Conservation (phyloP, 2,329 filamentous ascomycete species). For the Penicillium sp. region DNA sequence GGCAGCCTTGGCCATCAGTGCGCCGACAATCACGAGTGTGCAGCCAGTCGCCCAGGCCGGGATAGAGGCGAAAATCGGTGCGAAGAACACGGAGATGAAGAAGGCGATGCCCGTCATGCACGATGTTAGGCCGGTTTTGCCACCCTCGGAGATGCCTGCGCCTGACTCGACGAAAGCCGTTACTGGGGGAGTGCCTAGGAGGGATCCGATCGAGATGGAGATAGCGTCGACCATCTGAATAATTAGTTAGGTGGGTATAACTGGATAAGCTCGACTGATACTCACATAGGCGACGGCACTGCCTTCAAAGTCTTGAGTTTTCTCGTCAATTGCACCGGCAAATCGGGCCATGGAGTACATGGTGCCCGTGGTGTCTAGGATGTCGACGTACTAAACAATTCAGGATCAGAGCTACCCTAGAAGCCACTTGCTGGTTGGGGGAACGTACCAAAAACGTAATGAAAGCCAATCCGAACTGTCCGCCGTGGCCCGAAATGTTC, state of each 20-base stretch:
- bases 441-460: conserved; percentile 68
- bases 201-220: conserved; percentile 73
- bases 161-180: conserved; percentile 89
- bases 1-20: conserved; percentile 77
- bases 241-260: background rate
- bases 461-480: conserved; percentile 77
- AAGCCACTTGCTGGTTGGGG: background rate
- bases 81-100: conserved; percentile 84
- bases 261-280: conserved; percentile 38
- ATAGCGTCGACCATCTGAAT: conserved; percentile 69
- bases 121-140: conserved; percentile 78
- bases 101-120: conserved; percentile 78
- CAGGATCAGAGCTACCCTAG: background rate
- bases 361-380: conserved; percentile 81
- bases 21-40: conserved; percentile 83
- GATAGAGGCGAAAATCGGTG: conserved; percentile 85
- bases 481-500: conserved; percentile 65
- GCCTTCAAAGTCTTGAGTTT: conserved; percentile 83
- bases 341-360: conserved; percentile 89
- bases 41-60: conserved; percentile 87
- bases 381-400: conserved; percentile 67
- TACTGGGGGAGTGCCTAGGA: conserved; percentile 76
- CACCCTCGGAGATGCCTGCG: conserved; percentile 84
- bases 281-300: conserved; percentile 72
- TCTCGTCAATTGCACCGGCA: conserved; percentile 73